Evolutionary conservation across 495 filamentous ascomycete species (phyloP).

Genomic region (Lentithecium fluviatile): DNA sequence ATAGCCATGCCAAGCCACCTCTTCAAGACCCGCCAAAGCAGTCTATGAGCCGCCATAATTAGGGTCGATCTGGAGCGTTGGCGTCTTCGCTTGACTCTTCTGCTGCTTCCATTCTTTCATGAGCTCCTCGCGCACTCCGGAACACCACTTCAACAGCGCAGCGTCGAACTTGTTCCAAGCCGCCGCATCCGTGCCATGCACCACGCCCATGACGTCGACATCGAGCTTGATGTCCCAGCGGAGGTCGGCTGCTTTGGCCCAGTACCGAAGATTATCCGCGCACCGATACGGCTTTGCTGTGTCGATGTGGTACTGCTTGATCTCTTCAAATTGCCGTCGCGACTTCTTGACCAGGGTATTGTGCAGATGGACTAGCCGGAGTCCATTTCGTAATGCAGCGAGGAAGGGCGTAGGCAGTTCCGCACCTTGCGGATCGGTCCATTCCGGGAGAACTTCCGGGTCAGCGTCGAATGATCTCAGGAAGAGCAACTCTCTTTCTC

Average conservation of each 20-base stretch:
- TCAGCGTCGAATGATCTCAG: slow-evolving; percentile 68
- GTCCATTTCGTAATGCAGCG: slow-evolving; percentile 68
- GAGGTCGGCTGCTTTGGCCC: slow-evolving; percentile 93
- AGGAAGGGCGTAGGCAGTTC: slow-evolving; percentile 74
- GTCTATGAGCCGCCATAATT: slow-evolving; percentile 15
- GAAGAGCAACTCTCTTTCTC: slow-evolving; percentile 71
- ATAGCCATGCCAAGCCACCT: neutral
- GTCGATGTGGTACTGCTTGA: slow-evolving; percentile 82
- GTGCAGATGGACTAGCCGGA: slow-evolving; percentile 80
- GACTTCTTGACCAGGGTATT: slow-evolving; percentile 85
- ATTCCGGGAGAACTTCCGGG: slow-evolving; percentile 62
- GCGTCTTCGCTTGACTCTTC: slow-evolving; percentile 34
- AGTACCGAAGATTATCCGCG: slow-evolving; percentile 91
- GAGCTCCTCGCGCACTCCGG: slow-evolving; percentile 73
- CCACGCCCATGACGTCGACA: slow-evolving; percentile 82
- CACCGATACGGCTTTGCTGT: slow-evolving; percentile 90
- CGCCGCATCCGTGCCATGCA: slow-evolving; percentile 60
- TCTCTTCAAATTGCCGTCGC: slow-evolving; percentile 83
- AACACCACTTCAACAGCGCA: slow-evolving; percentile 77
- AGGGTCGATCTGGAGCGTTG: slow-evolving; percentile 34
- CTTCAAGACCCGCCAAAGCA: neutral
- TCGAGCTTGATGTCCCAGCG: slow-evolving; percentile 87
- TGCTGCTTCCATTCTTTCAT: slow-evolving; percentile 56
- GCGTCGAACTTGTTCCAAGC: slow-evolving; percentile 80
- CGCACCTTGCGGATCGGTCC: slow-evolving; percentile 58